Evolutionary conservation across 23 red algal genomes (phyloP).

Genomic region (Pyropia haitanensis): DNA sequence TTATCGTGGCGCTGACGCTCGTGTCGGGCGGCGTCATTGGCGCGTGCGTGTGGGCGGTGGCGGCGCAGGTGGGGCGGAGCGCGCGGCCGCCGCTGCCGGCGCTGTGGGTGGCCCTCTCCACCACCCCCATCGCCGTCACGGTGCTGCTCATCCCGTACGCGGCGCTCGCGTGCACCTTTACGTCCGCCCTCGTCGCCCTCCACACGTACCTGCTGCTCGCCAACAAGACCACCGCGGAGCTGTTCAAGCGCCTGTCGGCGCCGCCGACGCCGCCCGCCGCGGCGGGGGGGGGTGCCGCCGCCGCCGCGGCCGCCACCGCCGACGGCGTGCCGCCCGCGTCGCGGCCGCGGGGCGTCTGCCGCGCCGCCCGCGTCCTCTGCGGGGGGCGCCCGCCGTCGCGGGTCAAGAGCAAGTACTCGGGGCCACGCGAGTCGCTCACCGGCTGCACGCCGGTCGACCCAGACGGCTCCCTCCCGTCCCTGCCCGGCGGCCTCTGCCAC

Average conservation of each 20-base stretch:
- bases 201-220: conserved; percentile 82
- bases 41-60: conserved; percentile 35
- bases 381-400: too few relatives aligned
- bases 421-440: too few relatives aligned
- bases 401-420: too few relatives aligned
- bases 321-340: too few relatives aligned
- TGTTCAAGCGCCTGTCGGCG: conserved; percentile 26
- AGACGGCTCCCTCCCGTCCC: too few relatives aligned
- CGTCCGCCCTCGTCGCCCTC: conserved; percentile 57
- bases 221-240: conserved; percentile 93
- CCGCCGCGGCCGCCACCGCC: too few relatives aligned
- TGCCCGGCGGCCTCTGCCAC: too few relatives aligned
- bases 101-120: conserved; percentile 29
- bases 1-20: conserved; percentile 32
- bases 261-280: too few relatives aligned
- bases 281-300: too few relatives aligned
- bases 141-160: conserved; percentile 46
- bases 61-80: conserved; percentile 20
- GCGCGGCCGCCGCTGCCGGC: conserved; percentile 4
- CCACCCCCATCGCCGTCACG: conserved; percentile 31
- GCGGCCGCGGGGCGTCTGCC: too few relatives aligned
- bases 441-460: too few relatives aligned
- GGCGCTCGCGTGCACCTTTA: conserved; percentile 52
- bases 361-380: too few relatives aligned
- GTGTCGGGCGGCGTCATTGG: conserved; percentile 49